Conservation (phyloP, 1,284 basidiomycete genomes). For the Lignosus rhinocerotis region DNA sequence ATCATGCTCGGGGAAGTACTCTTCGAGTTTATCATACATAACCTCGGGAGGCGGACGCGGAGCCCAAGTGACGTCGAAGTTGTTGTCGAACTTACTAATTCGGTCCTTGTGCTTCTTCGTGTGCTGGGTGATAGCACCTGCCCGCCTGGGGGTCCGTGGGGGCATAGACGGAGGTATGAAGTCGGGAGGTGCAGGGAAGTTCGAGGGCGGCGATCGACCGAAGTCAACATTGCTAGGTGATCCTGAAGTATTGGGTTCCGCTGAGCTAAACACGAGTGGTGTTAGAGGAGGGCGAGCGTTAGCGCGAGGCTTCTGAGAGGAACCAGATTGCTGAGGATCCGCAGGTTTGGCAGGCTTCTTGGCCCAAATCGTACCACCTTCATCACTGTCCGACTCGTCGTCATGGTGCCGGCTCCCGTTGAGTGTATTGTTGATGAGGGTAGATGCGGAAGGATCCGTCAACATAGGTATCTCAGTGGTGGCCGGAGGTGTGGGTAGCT, state of each 20-base stretch:
- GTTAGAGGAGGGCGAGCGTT: conserved; percentile 26
- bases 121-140: conserved; percentile 21
- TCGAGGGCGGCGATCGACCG: conserved; percentile 20
- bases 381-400: conserved; percentile 49
- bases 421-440: background rate
- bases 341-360: conserved; percentile 26
- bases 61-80: conserved; percentile 70
- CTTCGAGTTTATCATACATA: conserved; percentile 90
- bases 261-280: conserved; percentile 30
- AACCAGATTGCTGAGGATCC: conserved; percentile 9
- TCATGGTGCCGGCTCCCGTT: conserved; percentile 9
- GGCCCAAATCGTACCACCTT: conserved; percentile 38
- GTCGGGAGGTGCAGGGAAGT: conserved; percentile 26
- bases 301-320: conserved; percentile 11
- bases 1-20: conserved; percentile 96
- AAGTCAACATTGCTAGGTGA: conserved; percentile 19
- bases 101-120: conserved; percentile 37
- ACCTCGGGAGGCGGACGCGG: conserved; percentile 92
- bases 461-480: conserved; percentile 11
- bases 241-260: conserved; percentile 15
- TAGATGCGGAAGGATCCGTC: background rate
- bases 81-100: conserved; percentile 61
- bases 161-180: conserved; percentile 24
- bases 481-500: conserved; percentile 20
- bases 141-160: conserved; percentile 17